phyloP scores from a whole-genome alignment of 805 yeast genomes.

The Candida ovalis region DNA sequence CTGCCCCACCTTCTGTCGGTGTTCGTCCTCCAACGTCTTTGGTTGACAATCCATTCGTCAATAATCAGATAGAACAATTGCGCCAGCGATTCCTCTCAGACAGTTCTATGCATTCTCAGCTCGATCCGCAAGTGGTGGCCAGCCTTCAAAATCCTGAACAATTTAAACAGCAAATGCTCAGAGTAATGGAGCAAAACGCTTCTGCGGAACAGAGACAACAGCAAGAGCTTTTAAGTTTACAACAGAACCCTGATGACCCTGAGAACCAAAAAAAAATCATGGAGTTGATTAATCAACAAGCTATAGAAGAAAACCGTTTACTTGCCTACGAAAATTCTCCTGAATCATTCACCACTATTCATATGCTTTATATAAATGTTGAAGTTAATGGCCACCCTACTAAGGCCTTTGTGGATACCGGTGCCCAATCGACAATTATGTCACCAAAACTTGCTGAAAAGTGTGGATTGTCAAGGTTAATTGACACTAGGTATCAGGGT shows the following conservation, averaged over 20 bases:
- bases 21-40: not conserved
- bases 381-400: constrained; percentile 77
- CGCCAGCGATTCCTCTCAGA: constrained; percentile 47
- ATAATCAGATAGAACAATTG: constrained; percentile 40
- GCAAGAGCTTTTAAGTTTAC: constrained; percentile 46
- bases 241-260: constrained; percentile 67
- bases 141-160: constrained; percentile 17
- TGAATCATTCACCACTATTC: constrained; percentile 78
- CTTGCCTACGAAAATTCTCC: constrained; percentile 86
- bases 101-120: constrained; percentile 26
- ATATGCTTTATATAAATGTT: constrained; percentile 77
- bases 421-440: constrained; percentile 88
- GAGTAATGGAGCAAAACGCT: constrained; percentile 27
- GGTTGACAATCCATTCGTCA: constrained; percentile 12
- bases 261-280: constrained; percentile 61
- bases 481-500: constrained; percentile 78
- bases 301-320: constrained; percentile 74
- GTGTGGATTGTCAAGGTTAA: constrained; percentile 64
- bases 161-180: constrained; percentile 33
- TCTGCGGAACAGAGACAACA: constrained; percentile 10
- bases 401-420: constrained; percentile 94
- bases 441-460: constrained; percentile 72
- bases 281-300: constrained; percentile 65
- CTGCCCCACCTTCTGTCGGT: constrained; percentile 27
- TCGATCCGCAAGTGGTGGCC: constrained; percentile 25